Percentiles rank a stretch among this genome's conserved stretches.
phyloP scores from a whole-genome alignment of 805 yeast species.

The Teunomyces cretensis region DNA sequence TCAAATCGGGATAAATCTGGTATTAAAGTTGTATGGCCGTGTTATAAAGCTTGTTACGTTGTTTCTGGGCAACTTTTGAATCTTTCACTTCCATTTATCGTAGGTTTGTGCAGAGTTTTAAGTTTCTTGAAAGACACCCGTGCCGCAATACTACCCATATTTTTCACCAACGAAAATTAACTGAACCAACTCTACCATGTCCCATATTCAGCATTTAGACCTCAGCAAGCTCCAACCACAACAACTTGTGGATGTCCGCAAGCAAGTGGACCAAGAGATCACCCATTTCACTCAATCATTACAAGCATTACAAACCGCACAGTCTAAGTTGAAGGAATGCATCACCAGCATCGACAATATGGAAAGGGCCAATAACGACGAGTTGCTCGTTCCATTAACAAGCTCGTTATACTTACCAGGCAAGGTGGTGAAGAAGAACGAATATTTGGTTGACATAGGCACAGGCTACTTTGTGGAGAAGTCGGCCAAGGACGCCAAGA shows the following conservation, averaged over 20 bases:
- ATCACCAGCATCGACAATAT: conserved; percentile 63
- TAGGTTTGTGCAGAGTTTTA: background rate
- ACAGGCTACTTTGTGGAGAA: conserved; percentile 95
- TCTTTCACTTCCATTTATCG: too few species aligned
- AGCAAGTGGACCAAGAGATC: conserved; percentile 79
- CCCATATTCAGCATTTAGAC: conserved; percentile 34
- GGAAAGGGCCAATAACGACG: conserved; percentile 33
- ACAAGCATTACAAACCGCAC: conserved; percentile 81
- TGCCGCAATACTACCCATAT: background rate
- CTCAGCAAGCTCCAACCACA: conserved; percentile 72
- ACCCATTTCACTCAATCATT: conserved; percentile 83
- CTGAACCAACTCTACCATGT: background rate
- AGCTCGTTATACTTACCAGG: conserved; percentile 91
- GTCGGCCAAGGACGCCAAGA: conserved; percentile 59
- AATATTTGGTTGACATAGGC: conserved; percentile 89
- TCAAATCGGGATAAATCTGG: too few species aligned
- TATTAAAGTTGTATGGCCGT: too few species aligned
- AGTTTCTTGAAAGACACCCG: background rate
- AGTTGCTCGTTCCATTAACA: conserved; percentile 82
- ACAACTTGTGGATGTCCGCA: conserved; percentile 80
- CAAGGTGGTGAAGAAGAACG: conserved; percentile 57
- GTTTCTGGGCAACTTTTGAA: too few species aligned
- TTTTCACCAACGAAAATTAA: conserved; percentile 5
- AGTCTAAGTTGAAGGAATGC: conserved; percentile 79
- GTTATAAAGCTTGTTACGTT: too few species aligned